These are phyloP conservation scores for Colletotrichum cuscutae DNA, from an alignment of 2,329 filamentous ascomycete species.

Conservation along the genomic window DNA sequence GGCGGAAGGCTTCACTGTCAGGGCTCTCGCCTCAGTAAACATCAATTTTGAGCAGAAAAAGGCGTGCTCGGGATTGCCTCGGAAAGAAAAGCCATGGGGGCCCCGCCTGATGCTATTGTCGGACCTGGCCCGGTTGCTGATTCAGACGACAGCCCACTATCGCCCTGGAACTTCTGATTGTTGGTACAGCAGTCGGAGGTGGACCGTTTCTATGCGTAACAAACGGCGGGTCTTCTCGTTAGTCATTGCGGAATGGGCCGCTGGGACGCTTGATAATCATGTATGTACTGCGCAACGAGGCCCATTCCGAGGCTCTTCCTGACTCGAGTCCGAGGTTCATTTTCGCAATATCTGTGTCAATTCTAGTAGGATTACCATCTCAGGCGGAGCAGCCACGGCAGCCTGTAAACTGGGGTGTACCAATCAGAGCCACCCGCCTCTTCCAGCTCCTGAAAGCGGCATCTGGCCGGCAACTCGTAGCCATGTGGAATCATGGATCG, in stretches of 20 bases:
- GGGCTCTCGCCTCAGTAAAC: not conserved
- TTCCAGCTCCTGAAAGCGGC: not conserved
- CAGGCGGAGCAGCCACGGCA: conserved; percentile 13
- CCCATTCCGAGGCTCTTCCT: conserved; percentile 2
- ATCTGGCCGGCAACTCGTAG: conserved; percentile 27
- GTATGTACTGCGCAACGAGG: not conserved
- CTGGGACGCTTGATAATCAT: not conserved
- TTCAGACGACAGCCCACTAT: not conserved
- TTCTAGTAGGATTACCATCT: not conserved
- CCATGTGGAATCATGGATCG: conserved; percentile 30
- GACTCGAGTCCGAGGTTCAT: conserved; percentile 26
- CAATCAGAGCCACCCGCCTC: not conserved
- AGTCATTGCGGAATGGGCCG: conserved; percentile 8
- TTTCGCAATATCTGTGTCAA: not conserved
- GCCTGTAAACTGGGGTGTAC: conserved; percentile 2
- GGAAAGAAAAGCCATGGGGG: conserved; percentile 11
- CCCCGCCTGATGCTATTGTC: not conserved
- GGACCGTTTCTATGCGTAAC: conserved; percentile 25
- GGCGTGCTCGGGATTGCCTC: conserved; percentile 18
- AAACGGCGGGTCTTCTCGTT: conserved; percentile 21
- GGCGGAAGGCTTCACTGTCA: not conserved
- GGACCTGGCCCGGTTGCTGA: conserved; percentile 14
- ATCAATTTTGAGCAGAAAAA: not conserved
- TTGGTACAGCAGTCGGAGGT: not conserved
- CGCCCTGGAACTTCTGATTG: not conserved